phyloP scores from a whole-genome alignment of 371 early-diverging fungal genomes.

The Dichotomocladium elegans region DNA sequence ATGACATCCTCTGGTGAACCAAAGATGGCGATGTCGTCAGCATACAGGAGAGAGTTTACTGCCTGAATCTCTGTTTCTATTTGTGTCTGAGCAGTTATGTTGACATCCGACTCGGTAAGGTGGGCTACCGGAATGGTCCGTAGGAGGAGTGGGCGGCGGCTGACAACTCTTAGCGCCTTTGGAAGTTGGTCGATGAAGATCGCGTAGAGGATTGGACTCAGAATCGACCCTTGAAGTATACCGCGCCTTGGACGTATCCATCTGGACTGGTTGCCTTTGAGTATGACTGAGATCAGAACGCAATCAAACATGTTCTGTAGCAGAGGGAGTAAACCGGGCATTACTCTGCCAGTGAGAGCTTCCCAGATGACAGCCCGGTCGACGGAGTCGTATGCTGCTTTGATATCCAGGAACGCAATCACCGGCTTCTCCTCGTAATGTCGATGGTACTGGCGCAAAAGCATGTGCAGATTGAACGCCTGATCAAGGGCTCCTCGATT shows the following conservation, averaged over 20 bases:
- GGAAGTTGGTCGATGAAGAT: slow-evolving; percentile 22
- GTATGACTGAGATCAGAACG: slow-evolving; percentile 2
- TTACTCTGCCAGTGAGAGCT: background rate
- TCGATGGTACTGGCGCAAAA: background rate
- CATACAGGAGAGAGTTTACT: slow-evolving; percentile 11
- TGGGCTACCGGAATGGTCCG: background rate
- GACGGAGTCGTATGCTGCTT: slow-evolving; percentile 16
- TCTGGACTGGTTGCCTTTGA: slow-evolving; percentile 1
- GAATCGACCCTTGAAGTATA: slow-evolving; percentile 22
- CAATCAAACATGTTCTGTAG: slow-evolving; percentile 15
- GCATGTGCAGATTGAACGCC: slow-evolving; percentile 13
- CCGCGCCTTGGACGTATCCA: slow-evolving; percentile 8
- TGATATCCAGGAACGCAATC: slow-evolving; percentile 20
- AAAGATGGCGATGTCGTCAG: slow-evolving; percentile 17
- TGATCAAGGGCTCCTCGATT: slow-evolving; percentile 17
- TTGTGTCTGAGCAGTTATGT: background rate
- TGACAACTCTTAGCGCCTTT: background rate
- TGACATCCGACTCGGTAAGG: background rate
- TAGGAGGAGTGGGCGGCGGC: background rate
- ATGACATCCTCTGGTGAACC: background rate
- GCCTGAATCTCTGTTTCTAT: background rate
- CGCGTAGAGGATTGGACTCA: slow-evolving; percentile 20
- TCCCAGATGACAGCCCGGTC: slow-evolving; percentile 15
- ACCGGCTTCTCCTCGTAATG: background rate
- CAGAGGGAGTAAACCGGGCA: background rate